A percentile compares a stretch with the other conserved stretches of the same genome.
Evolutionary conservation across 768 basidiomycete genomes (phyloP).

Genomic region (Candolleomyces aberdarensis): DNA sequence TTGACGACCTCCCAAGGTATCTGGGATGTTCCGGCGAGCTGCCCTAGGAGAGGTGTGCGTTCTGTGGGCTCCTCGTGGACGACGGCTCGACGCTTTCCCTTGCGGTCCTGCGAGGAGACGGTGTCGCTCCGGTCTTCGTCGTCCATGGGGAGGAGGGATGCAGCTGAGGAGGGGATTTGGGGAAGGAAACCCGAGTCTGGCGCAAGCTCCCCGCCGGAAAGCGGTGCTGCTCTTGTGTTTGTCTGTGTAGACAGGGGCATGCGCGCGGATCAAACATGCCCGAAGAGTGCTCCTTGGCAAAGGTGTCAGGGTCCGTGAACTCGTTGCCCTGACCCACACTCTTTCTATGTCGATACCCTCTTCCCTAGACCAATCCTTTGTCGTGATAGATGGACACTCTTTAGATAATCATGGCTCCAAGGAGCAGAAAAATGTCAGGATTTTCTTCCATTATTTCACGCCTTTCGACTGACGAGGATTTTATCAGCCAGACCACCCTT

Average conservation of each 20-base stretch:
- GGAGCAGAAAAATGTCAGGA: slow-evolving; percentile 3
- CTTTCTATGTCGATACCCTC: background rate
- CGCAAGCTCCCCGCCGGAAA: too few relatives aligned
- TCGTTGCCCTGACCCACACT: background rate
- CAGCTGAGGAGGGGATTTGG: background rate
- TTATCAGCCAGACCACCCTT: slow-evolving; percentile 41
- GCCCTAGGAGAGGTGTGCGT: slow-evolving; percentile 49
- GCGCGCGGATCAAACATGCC: too few relatives aligned
- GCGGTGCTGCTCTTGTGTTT: too few relatives aligned
- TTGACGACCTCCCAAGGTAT: slow-evolving; percentile 26
- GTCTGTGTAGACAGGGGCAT: too few relatives aligned
- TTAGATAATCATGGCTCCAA: background rate
- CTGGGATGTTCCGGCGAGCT: slow-evolving; percentile 22
- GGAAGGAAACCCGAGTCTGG: background rate
- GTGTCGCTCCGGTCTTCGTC: slow-evolving; percentile 5
- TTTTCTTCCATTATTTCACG: background rate
- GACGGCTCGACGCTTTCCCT: slow-evolving; percentile 56
- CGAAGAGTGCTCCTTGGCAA: background rate
- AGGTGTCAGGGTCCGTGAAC: background rate
- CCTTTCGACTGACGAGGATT: background rate
- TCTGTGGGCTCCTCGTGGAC: slow-evolving; percentile 38
- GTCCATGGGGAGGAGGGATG: slow-evolving; percentile 6
- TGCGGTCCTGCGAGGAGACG: slow-evolving; percentile 21
- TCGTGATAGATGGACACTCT: slow-evolving; percentile 1
- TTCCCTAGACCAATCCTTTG: slow-evolving; percentile 3